phyloP scores from a whole-genome alignment of 2,329 filamentous ascomycete genomes.

The Cytospora piceicola region DNA sequence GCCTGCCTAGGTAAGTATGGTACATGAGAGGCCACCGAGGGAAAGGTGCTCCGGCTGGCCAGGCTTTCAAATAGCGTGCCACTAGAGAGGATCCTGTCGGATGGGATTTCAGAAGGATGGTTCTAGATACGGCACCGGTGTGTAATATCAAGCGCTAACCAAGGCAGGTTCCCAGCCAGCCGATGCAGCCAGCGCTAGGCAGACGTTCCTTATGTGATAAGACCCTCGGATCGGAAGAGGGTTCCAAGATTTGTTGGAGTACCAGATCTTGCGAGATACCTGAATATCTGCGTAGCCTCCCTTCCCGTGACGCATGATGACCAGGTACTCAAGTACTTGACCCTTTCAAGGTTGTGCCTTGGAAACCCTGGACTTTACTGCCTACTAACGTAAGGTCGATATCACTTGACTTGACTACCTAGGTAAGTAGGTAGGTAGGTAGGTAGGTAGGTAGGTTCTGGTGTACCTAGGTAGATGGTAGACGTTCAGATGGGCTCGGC shows the following conservation, averaged over 20 bases:
- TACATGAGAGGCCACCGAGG: background rate
- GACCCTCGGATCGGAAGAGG: no score
- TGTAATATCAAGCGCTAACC: no score
- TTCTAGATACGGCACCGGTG: background rate
- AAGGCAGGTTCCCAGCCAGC: background rate
- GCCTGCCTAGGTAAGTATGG: background rate
- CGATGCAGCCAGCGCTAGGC: background rate
- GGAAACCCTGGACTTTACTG: no score
- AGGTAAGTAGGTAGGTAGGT: no score
- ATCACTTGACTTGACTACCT: no score
- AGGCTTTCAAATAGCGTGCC: conserved; percentile 4
- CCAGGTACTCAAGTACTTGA: no score
- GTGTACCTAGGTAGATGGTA: no score
- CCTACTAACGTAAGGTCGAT: no score
- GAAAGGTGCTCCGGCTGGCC: background rate
- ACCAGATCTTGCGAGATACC: background rate
- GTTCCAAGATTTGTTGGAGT: background rate
- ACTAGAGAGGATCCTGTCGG: background rate
- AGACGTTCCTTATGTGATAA: background rate
- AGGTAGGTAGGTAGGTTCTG: no score
- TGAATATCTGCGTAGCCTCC: background rate
- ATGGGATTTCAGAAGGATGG: conserved; percentile 1
- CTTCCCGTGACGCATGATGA: background rate
- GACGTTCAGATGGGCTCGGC: background rate
- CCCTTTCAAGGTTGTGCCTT: background rate